Conservation (phyloP, 163 green algal genomes). For the Chlorella variabilis region DNA sequence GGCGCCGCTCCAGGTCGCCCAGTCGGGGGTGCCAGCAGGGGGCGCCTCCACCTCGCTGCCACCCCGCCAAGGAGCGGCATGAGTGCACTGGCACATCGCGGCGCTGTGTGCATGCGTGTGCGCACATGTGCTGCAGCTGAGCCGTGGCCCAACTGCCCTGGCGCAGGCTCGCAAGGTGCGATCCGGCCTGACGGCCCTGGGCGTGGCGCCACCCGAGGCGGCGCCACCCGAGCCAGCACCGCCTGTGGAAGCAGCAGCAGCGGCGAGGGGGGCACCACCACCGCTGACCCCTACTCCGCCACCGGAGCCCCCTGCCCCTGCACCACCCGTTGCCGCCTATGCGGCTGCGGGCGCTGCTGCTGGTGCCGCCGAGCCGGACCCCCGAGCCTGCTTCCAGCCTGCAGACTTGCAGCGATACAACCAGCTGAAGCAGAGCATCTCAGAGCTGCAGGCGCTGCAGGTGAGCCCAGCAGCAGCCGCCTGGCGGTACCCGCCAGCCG, state of each 20-base stretch:
- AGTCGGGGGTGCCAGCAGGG: too few relatives aligned
- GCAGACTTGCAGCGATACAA: not conserved
- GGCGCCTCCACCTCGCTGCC: too few relatives aligned
- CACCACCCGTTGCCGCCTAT: too few relatives aligned
- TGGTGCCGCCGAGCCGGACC: not conserved
- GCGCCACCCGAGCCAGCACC: not conserved
- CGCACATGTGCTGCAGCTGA: too few relatives aligned
- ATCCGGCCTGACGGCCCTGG: not conserved
- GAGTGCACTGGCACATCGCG: too few relatives aligned
- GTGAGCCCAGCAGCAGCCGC: not conserved
- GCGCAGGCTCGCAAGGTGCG: slow-evolving; percentile 15
- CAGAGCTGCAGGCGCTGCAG: slow-evolving; percentile 15
- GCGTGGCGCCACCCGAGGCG: not conserved
- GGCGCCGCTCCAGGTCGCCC: not conserved
- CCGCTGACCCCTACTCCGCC: too few relatives aligned
- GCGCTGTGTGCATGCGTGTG: too few relatives aligned
- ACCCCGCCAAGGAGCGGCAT: too few relatives aligned
- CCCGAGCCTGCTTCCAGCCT: not conserved
- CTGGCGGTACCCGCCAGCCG: not conserved
- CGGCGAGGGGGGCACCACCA: too few relatives aligned
- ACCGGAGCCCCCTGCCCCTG: too few relatives aligned
- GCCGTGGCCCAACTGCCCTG: not conserved
- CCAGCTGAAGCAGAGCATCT: slow-evolving; percentile 3
- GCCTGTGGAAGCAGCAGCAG: not conserved
- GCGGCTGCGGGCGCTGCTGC: not conserved